Evolutionary conservation across 2,329 filamentous ascomycete species (phyloP), one percentile per base, ranked within the genome.

Genomic region (Fusarium compactum): DNA sequence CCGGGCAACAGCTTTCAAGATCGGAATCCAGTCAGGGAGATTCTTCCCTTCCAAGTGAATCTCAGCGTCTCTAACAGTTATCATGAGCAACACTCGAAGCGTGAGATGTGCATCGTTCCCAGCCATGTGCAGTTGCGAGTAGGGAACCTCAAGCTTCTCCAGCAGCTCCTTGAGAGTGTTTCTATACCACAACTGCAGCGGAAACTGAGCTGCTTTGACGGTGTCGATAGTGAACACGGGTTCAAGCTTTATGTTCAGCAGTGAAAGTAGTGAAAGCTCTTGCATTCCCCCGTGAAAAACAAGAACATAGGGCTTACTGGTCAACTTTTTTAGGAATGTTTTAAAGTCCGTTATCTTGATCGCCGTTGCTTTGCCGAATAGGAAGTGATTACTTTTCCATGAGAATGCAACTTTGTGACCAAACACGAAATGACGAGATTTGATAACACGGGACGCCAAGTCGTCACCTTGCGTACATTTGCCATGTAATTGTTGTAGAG

Each of bases 31-130:
- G 16, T 56, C 34, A 7, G 43, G 34, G 8, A 62, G 29, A 38
- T 53, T 29, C 10, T 62, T 44, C 34, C 32, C 58, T 44, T 15
- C 2, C 7, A 48, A 10, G 0, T 44, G 22, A 0, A 48, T 7
- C 16, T 62, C 58, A 2, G 34, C 48, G 24, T 63, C 60, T 44
- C 16, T 63, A 11, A 55, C 58, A 25, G 38, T 56, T 3, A 62
- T 53, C 56, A 61, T 62, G 11, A 62, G 60, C 11, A 62, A 18
- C 0, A 55, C 68, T 46, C 66, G 67, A 12, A 77, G 67, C 6
- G 51, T 61, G 10, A 74, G 71, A 27, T 74, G 70, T 11, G 75
- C 74, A 48, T 76, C 72, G 24, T 77, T 78, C 2, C 74, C 73
- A 7, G 74, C 73, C 5, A 62, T 41, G 20, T 77, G 74, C 18